Evolutionary conservation across 1,284 basidiomycete genomes (phyloP).

Genomic region (Marasmius oreades): DNA sequence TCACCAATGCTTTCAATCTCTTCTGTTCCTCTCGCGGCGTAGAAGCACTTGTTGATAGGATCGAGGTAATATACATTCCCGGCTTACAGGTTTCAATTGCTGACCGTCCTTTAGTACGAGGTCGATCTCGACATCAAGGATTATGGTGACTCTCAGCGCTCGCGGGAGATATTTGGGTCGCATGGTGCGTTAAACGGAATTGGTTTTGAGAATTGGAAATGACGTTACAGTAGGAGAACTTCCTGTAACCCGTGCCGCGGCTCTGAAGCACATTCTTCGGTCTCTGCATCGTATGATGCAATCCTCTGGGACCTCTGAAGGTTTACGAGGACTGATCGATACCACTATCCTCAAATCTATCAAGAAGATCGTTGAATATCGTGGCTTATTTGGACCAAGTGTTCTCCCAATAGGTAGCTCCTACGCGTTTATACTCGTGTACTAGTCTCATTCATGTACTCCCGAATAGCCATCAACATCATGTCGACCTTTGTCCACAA

Average conservation of each 20-base stretch:
- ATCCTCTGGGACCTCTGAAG: slow-evolving; percentile 90
- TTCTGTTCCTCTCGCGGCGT: slow-evolving; percentile 88
- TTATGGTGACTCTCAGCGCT: slow-evolving; percentile 39
- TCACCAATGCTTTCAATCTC: slow-evolving; percentile 82
- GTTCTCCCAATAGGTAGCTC: slow-evolving; percentile 76
- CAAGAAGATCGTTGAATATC: slow-evolving; percentile 85
- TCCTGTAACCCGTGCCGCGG: slow-evolving; percentile 63
- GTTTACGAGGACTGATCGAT: slow-evolving; percentile 92
- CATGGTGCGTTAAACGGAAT: slow-evolving; percentile 42
- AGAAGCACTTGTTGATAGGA: slow-evolving; percentile 80
- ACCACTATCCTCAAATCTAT: slow-evolving; percentile 84
- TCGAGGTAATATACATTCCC: slow-evolving; percentile 57
- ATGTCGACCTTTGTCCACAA: slow-evolving; percentile 99
- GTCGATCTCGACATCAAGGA: slow-evolving; percentile 66
- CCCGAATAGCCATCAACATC: slow-evolving; percentile 80
- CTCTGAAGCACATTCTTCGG: slow-evolving; percentile 89
- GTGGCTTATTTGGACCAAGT: slow-evolving; percentile 82
- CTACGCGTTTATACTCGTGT: slow-evolving; percentile 5
- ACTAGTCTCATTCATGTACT: slow-evolving; percentile 4
- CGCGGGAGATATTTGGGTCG: slow-evolving; percentile 48
- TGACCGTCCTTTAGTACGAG: slow-evolving; percentile 49
- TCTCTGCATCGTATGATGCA: slow-evolving; percentile 98
- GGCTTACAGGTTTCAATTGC: background rate
- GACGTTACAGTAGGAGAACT: slow-evolving; percentile 45
- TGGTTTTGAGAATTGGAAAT: background rate